Base-by-base conservation (phyloP, 495 filamentous ascomycete species). In the Chlorociboria aeruginascens region DNA sequence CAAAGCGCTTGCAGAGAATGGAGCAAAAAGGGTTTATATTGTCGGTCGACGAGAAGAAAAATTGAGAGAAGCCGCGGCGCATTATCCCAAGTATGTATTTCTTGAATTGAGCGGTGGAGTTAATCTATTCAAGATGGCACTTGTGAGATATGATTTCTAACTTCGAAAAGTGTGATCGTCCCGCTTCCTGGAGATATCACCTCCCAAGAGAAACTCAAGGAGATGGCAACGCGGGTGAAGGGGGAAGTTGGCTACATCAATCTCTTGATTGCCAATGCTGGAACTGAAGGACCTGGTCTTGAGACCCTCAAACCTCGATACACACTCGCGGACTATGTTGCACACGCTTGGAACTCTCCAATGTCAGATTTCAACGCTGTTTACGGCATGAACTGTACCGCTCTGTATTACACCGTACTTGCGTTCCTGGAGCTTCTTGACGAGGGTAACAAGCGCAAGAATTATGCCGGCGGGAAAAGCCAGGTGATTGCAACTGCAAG, bases 1-100 rank as follows among this genome's bases (percentile, higher is more conserved):
- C 2, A 68, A 67, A 41, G 76, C 78, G 20, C 74, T 85, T 8
- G 77, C 69, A 6, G 40, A 50, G 41, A 77, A 79, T 51, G 82
- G 82, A 9, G 82, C 81, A 0, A 48, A 61, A 7, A 76, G 73
- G 52, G 73, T 86, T 42, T 86, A 82, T 68, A 74, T 86, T 53
- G 56, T 83, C 36, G 80, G 78, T 12, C 17, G 12, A 10, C 17
- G 68, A 81, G 3, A 69, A 77, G 13, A 53, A 62, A 37, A 66
- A 72, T 14, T 25, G 20, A 25, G 20, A 25, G 20, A 56, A 66
- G 6, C 69, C 20, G 20, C 20, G 20, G 20, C 20, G 20, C 20
- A 25, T 2, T 25, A 25, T 25, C 20, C 20, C 20, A 25, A 25
- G 20, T 25, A 25, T 25, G 20, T 25, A 25, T 25, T 25, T 25